phyloP scores from a whole-genome alignment of 2,329 filamentous ascomycete genomes.

The Cryphonectria japonica region DNA sequence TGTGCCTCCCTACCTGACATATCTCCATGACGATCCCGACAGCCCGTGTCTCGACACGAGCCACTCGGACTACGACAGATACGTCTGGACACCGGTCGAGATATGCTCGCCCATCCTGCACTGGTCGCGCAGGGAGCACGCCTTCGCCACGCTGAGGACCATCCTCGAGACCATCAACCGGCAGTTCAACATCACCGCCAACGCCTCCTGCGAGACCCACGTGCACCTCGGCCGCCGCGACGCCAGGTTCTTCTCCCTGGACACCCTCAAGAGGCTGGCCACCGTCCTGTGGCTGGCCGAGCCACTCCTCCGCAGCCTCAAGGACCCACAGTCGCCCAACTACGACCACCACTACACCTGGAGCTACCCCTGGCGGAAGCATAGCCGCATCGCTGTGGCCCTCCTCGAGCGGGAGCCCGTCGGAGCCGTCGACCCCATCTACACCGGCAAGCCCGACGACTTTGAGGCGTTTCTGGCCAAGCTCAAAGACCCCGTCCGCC shows the following conservation, averaged over 20 bases:
- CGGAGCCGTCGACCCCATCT: conserved; percentile 8
- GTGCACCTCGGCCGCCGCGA: conserved; percentile 44
- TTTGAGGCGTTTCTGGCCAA: conserved; percentile 30
- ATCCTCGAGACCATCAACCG: conserved; percentile 36
- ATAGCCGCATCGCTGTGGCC: conserved; percentile 39
- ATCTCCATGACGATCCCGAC: conserved; percentile 32
- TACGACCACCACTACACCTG: conserved; percentile 44
- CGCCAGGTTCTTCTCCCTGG: conserved; percentile 37
- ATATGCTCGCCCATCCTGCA: conserved; percentile 43
- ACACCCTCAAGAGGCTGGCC: conserved; percentile 41
- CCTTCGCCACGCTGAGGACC: conserved; percentile 29
- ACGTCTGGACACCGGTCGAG: conserved; percentile 42
- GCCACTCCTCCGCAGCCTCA: conserved; percentile 41
- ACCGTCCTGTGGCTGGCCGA: conserved; percentile 44
- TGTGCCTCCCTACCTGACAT: conserved; percentile 34
- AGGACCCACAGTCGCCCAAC: conserved; percentile 44
- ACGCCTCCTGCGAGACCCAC: conserved; percentile 46
- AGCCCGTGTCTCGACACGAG: conserved; percentile 12
- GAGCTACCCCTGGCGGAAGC: conserved; percentile 40
- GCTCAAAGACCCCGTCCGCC: background rate
- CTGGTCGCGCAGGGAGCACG: conserved; percentile 32
- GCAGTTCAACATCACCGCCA: conserved; percentile 37
- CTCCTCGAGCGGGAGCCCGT: conserved; percentile 9
- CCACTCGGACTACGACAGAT: conserved; percentile 31
- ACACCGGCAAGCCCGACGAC: conserved; percentile 27